phyloP scores from a whole-genome alignment of 2,329 filamentous ascomycete species.

The Epichloe amarillans region DNA sequence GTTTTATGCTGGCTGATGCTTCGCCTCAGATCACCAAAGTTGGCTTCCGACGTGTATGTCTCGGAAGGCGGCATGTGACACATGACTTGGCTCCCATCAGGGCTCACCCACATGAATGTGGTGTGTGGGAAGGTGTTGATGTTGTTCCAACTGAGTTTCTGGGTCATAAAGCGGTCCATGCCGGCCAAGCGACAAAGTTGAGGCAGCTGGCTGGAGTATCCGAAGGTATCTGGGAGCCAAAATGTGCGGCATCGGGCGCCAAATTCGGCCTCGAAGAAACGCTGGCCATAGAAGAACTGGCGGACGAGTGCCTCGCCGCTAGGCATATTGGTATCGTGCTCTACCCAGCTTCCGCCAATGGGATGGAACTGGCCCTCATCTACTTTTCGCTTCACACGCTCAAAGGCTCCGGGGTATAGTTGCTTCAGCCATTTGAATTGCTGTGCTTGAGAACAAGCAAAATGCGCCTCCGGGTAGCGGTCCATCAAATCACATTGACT shows the following conservation, averaged over 20 bases:
- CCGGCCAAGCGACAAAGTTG: constrained; percentile 89
- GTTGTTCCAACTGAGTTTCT: constrained; percentile 99
- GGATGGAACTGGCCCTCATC: constrained; percentile 85
- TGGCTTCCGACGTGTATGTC: constrained; percentile 86
- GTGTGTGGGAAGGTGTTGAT: constrained; percentile 99
- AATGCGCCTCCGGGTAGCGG: constrained; percentile 83
- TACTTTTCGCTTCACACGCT: constrained; percentile 83
- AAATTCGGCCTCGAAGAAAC: constrained; percentile 89
- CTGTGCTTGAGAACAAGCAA: constrained; percentile 86
- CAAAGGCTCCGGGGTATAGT: constrained; percentile 76
- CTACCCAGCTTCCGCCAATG: constrained; percentile 96
- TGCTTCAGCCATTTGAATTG: constrained; percentile 97
- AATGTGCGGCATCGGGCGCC: constrained; percentile 82
- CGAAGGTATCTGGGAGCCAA: constrained; percentile 97
- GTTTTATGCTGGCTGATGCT: constrained; percentile 91
- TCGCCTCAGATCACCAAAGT: constrained; percentile 87
- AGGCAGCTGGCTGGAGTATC: constrained; percentile 88
- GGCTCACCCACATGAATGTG: constrained; percentile 95
- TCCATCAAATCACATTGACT: constrained; percentile 95
- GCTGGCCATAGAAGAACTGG: constrained; percentile 90
- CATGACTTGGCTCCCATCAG: constrained; percentile 91
- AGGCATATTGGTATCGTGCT: constrained; percentile 96
- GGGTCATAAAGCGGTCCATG: constrained; percentile 93
- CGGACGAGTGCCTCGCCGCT: constrained; percentile 87
- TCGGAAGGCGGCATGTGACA: constrained; percentile 96